Base-by-base conservation (phyloP, 306 rosid genomes). In the Senna tora region DNA sequence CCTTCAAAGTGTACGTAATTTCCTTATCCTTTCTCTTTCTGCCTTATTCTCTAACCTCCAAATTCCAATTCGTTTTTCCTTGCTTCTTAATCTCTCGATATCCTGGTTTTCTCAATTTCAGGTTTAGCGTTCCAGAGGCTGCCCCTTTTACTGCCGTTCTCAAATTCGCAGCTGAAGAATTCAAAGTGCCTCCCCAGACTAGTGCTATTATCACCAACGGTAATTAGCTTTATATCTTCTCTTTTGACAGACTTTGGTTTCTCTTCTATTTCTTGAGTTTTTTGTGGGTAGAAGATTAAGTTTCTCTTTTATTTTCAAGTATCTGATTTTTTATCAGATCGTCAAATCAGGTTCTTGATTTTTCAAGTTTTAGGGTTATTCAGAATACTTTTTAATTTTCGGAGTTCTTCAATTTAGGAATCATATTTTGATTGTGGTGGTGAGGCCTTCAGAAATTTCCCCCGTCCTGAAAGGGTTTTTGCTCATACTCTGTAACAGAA, bases 121-220 rank as follows among this genome's bases (percentile, higher is more conserved):
- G 99, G 69, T 95, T 95, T 73, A 89, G 99, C 82, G 97, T 95
- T 56, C 99, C 97, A 0, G 97, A 95, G 82, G 99, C 96, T 57
- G 97, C 97, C 8, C 99, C 97, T 65, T 95, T 95, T 77, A 95
- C 99, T 2, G 99, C 97, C 51, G 99, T 94, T 67, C 93, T 94
- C 77, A 91, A 91, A 89, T 94, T 85, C 71, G 96, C 97, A 0
- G 97, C 97, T 6, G 99, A 94, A 73, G 96, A 94, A 83, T 94
- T 94, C 90, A 94, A 94, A 78, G 99, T 91, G 71, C 99, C 99
- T 63, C 97, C 99, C 10, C 97, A 94, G 58, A 91, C 99, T 80
- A 91, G 99, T 77, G 99, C 97, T 41, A 91, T 94, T 19, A 94
- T 94, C 92, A 91, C 99, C 85, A 89, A 94, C 66, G 99, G 97